A percentile compares a stretch with the other conserved stretches of the same genome.
phyloP scores from a whole-genome alignment of 2,329 filamentous ascomycete genomes.

The Penicillium concentricum region DNA sequence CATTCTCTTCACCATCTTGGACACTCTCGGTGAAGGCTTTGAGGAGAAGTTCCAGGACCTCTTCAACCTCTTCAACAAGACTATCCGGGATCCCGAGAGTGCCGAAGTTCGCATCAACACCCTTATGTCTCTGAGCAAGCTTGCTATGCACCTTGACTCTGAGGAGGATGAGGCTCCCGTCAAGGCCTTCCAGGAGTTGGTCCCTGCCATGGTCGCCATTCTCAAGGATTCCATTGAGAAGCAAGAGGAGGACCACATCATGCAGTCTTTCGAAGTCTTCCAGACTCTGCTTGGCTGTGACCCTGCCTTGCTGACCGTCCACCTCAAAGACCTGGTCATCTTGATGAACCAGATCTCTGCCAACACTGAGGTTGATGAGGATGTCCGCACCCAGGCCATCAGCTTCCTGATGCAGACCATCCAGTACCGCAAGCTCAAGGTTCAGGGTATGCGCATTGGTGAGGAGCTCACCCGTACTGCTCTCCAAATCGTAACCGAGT shows the following conservation, averaged over 20 bases:
- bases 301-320: conserved; percentile 74
- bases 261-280: conserved; percentile 94
- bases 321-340: conserved; percentile 84
- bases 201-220: conserved; percentile 86
- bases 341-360: conserved; percentile 90
- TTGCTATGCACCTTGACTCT: conserved; percentile 82
- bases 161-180: conserved; percentile 78
- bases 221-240: conserved; percentile 79
- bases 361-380: conserved; percentile 75
- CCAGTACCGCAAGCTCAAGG: conserved; percentile 90
- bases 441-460: conserved; percentile 85
- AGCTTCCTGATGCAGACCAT: conserved; percentile 92
- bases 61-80: conserved; percentile 78
- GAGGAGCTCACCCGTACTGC: conserved; percentile 83
- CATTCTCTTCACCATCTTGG: conserved; percentile 87
- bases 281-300: conserved; percentile 92
- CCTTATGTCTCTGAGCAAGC: conserved; percentile 81
- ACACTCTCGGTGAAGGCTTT: conserved; percentile 82
- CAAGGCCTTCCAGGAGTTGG: conserved; percentile 71
- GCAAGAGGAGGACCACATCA: conserved; percentile 80
- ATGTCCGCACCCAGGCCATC: conserved; percentile 83
- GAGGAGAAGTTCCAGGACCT: conserved; percentile 76
- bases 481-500: conserved; percentile 85
- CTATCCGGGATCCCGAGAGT: conserved; percentile 87
- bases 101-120: conserved; percentile 93